These are phyloP conservation scores for Geotrichum aggregatum DNA, from an alignment of 1,139 yeast species.

Conservation along the genomic window DNA sequence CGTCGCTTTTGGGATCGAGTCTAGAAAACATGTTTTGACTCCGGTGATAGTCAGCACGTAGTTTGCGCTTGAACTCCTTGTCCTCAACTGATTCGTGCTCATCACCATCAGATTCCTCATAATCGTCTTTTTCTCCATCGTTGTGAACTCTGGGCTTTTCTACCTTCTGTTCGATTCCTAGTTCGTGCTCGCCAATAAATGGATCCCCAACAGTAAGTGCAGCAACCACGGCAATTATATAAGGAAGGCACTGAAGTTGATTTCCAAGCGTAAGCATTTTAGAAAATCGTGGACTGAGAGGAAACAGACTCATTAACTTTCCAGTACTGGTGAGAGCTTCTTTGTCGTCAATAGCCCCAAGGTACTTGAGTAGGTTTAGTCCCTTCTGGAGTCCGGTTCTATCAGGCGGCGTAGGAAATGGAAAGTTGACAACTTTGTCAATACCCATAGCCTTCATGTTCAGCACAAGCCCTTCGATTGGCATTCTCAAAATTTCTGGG, in stretches of 20 bases:
- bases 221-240: slow-evolving; percentile 83
- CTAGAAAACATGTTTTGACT: slow-evolving; percentile 59
- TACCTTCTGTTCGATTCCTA: slow-evolving; percentile 46
- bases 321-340: slow-evolving; percentile 70
- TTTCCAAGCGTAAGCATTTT: slow-evolving; percentile 86
- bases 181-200: slow-evolving; percentile 66
- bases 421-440: slow-evolving; percentile 83
- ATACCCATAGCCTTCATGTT: slow-evolving; percentile 98
- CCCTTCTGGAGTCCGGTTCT: slow-evolving; percentile 58
- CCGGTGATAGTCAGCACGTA: slow-evolving; percentile 50
- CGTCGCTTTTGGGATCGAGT: slow-evolving; percentile 72
- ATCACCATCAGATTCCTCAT: slow-evolving; percentile 30
- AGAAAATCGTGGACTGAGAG: slow-evolving; percentile 89
- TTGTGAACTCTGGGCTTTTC: slow-evolving; percentile 28
- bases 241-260: slow-evolving; percentile 80
- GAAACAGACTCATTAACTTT: slow-evolving; percentile 80
- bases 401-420: slow-evolving; percentile 95
- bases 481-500: slow-evolving; percentile 93
- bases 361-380: slow-evolving; percentile 57
- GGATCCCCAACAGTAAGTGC: slow-evolving; percentile 95
- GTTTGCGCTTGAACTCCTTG: slow-evolving; percentile 44
- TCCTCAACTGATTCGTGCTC: slow-evolving; percentile 35
- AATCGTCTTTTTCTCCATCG: slow-evolving; percentile 25
- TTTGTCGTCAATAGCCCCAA: slow-evolving; percentile 71
- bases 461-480: slow-evolving; percentile 88